Evolutionary conservation across 331 rosid species (phyloP), one percentile per base, ranked within the genome.

Genomic region (Malus hybrid): DNA sequence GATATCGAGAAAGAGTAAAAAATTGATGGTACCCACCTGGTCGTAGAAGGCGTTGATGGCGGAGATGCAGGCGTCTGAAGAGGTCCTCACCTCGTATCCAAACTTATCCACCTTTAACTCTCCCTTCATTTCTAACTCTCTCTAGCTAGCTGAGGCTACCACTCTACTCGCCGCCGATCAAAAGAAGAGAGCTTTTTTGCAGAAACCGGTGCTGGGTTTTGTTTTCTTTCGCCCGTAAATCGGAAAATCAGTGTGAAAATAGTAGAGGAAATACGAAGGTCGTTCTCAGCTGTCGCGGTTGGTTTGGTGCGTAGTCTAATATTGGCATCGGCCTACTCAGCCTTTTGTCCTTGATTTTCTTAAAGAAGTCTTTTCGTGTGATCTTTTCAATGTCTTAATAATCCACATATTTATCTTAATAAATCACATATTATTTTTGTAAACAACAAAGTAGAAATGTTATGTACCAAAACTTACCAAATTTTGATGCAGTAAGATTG

Each of bases 21-120:
- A 6, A 27, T 27, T 20, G 55, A 4, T 4, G 3, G 18, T 28
- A 46, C 66, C 67, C 60, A 80, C 91, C 91, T 85, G 87, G 34
- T 73, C 54, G 33, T 87, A 87, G 73, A 75, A 85, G 33, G 48
- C 78, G 76, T 87, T 80, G 44, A 87, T 83, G 77, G 91, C 83
- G 39, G 88, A 78, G 18, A 87, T 59, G 76, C 91, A 87, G 50
- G 81, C 79, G 29, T 87, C 91, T 20, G 91, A 87, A 15, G 76
- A 80, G 9, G 86, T 87, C 66, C 78, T 69, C 18, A 87, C 77
- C 76, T 79, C 78, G 75, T 85, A 87, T 0, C 91, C 91, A 85
- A 85, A 87, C 63, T 57, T 79, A 66, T 76, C 84, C 67, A 75
- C 66, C 60, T 80, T 85, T 76, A 85, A 70, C 44, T 67, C 82